These are phyloP conservation scores for Curvularia sp. DNA, from an alignment of 2,329 filamentous ascomycete genomes.

Conservation along the genomic window DNA sequence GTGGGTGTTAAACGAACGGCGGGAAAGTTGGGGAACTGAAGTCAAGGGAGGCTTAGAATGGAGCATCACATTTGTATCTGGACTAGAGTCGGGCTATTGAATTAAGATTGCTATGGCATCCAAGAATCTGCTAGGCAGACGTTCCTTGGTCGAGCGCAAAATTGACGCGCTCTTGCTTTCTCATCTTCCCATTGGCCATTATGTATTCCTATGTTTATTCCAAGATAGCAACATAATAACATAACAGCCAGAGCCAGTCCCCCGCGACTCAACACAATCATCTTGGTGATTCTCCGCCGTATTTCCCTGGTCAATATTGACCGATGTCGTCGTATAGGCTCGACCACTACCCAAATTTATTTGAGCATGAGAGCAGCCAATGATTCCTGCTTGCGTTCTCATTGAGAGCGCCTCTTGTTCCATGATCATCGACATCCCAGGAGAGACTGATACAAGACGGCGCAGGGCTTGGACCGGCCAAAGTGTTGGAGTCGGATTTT, in stretches of 20 bases:
- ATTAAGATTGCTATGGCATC: neutral
- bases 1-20: constrained; percentile 17
- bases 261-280: neutral
- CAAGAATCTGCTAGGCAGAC: neutral
- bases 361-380: neutral
- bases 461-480: neutral
- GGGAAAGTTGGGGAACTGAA: constrained; percentile 1
- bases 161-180: neutral
- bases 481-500: neutral
- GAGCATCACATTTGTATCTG: neutral
- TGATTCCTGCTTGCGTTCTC: neutral
- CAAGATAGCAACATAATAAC: neutral
- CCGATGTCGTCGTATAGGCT: neutral
- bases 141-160: neutral
- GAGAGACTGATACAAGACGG: neutral
- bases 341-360: neutral
- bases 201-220: neutral
- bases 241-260: neutral
- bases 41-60: neutral
- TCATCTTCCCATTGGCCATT: neutral
- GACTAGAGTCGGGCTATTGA: neutral
- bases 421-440: neutral
- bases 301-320: neutral
- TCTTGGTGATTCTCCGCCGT: neutral
- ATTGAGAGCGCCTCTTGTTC: neutral